Evolutionary conservation across 2,329 filamentous ascomycete genomes (phyloP).

Genomic region (Alternaria panax): DNA sequence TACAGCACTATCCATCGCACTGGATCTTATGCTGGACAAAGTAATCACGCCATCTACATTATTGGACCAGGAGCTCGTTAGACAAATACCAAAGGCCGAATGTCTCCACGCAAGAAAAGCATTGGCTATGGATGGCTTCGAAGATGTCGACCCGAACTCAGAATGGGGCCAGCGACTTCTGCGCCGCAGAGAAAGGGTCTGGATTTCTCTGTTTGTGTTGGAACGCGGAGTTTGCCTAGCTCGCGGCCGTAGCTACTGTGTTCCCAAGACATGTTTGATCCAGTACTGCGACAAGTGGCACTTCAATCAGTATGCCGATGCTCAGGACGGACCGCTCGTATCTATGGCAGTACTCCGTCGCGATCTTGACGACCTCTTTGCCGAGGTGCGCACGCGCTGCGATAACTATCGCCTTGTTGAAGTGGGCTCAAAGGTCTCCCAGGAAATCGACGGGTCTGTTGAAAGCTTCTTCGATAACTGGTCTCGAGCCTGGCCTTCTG

Average conservation of each 20-base stretch:
- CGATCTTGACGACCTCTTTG: conserved; percentile 68
- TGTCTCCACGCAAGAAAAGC: conserved; percentile 73
- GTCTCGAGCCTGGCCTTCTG: conserved; percentile 65
- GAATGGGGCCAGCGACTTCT: conserved; percentile 68
- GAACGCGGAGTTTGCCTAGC: conserved; percentile 77
- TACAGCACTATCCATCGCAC: conserved; percentile 72
- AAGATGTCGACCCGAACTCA: conserved; percentile 67
- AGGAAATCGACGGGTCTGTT: conserved; percentile 59
- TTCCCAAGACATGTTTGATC: conserved; percentile 71
- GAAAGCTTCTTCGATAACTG: conserved; percentile 71
- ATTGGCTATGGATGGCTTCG: conserved; percentile 72
- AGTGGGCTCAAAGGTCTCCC: conserved; percentile 60
- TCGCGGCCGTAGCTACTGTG: conserved; percentile 71
- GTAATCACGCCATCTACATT: conserved; percentile 65
- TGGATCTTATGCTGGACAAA: conserved; percentile 75
- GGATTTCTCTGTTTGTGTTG: conserved; percentile 75
- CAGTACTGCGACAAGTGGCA: conserved; percentile 76
- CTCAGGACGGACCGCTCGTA: conserved; percentile 73
- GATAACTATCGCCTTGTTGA: conserved; percentile 62
- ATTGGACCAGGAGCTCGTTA: conserved; percentile 55
- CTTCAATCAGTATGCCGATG: conserved; percentile 66
- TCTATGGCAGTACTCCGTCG: conserved; percentile 74
- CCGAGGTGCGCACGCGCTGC: conserved; percentile 65
- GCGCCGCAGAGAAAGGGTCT: conserved; percentile 71
- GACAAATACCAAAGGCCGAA: conserved; percentile 67